These are phyloP conservation scores for Hygrocybe punicea DNA, from an alignment of 768 basidiomycete genomes.

Conservation along the genomic window DNA sequence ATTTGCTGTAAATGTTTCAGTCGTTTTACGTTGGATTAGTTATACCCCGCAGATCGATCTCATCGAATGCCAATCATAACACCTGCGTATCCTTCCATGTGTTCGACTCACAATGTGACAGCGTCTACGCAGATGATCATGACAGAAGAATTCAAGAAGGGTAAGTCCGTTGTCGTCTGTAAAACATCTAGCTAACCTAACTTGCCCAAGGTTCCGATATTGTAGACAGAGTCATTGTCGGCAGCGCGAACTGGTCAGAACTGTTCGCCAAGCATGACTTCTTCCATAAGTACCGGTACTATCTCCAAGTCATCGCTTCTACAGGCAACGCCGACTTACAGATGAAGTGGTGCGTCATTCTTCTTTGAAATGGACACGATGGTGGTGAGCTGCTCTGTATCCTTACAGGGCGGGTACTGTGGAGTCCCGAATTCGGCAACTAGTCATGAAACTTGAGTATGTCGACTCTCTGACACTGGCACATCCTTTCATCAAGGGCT, in stretches of 20 bases:
- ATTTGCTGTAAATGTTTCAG: neutral
- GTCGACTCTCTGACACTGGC: conserved; percentile 88
- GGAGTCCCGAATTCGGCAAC: conserved; percentile 90
- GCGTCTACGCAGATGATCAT: conserved; percentile 94
- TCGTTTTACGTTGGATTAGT: conserved; percentile 37
- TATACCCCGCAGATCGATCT: conserved; percentile 88
- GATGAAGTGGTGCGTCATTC: conserved; percentile 76
- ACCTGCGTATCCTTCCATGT: conserved; percentile 98
- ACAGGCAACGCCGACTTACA: conserved; percentile 81
- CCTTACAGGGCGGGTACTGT: conserved; percentile 80
- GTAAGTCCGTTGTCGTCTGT: conserved; percentile 34
- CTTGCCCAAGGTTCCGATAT: conserved; percentile 74
- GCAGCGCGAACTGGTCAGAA: conserved; percentile 83
- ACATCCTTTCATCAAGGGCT: conserved; percentile 94
- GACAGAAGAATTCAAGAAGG: conserved; percentile 93
- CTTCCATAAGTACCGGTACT: conserved; percentile 94
- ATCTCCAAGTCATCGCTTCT: conserved; percentile 92
- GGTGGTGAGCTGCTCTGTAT: conserved; percentile 4
- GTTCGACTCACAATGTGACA: conserved; percentile 97
- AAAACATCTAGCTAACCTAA: neutral
- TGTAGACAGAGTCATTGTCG: conserved; percentile 87
- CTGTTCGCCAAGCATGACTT: conserved; percentile 96
- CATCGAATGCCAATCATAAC: conserved; percentile 99
- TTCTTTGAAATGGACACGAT: neutral
- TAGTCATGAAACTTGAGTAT: conserved; percentile 97